Base-by-base conservation (phyloP, 2,329 filamentous ascomycete species). In the Elsinoe australis region DNA sequence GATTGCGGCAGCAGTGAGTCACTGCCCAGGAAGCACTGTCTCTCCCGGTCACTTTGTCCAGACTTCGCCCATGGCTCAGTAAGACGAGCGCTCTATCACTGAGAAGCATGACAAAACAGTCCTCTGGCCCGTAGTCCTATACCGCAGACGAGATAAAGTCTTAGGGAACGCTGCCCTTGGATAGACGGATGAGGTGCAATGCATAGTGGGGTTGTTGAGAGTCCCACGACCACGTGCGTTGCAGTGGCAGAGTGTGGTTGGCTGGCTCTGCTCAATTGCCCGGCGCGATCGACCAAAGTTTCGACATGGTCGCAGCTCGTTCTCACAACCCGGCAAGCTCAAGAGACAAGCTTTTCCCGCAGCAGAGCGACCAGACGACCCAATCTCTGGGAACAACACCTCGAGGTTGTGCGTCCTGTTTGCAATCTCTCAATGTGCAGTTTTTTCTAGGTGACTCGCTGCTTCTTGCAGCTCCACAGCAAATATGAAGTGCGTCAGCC, bases 241-340 rank as follows among this genome's bases (percentile, higher is more conserved):
- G 22, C 41, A 21, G 22, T 18, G 26, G 41, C 21, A 12, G 14
- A 31, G 22, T 45, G 24, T 45, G 41, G 41, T 45, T 45, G 41
- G 41, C 28, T 28, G 19, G n/a, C n/a, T n/a, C n/a, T n/a, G n/a
- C n/a, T n/a, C n/a, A 22, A 31, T 45, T 31, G 26, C 9, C 24
- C 41, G 15, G 22, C 21, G 21, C 36, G 21, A 41, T 41, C 36
- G 28, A 41, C 36, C 36, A 41, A 41, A 41, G 36, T 41, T 41
- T 28, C 19, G 10, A 7, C 21, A 26, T 18, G 9, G 21, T 41
- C 32, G 17, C 14, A 18, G 32, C 15, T 35, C 6, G 6, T 15
- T 18, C 21, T 28, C 5, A 26, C 6, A 18, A 41, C 17, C 21
- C 19, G n/a, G 28, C 19, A 18, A 41, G 18, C 18, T 26, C 12